A percentile compares a stretch with the other conserved stretches of the same genome.
Evolutionary conservation across 345 rosid species (phyloP).

Genomic region (Salix viminalis): DNA sequence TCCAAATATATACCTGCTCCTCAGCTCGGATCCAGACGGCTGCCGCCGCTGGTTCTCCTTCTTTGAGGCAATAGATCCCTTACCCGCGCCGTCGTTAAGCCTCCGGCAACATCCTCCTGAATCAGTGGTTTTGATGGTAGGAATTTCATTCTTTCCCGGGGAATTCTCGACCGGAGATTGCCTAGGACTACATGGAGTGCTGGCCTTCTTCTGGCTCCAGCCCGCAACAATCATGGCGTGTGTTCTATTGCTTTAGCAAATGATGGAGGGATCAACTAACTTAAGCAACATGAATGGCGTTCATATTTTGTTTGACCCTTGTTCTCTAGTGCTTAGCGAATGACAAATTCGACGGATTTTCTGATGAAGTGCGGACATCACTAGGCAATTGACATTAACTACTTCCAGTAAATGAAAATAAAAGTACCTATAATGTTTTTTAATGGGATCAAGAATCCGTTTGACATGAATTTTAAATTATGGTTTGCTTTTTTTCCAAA

Average conservation of each 20-base stretch:
- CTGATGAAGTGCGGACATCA: neutral
- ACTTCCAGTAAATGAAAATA: too few relatives aligned
- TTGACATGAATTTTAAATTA: too few relatives aligned
- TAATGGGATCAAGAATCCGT: too few relatives aligned
- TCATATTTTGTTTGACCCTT: neutral
- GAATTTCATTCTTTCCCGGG: neutral
- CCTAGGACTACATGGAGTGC: neutral
- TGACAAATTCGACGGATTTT: constrained; percentile 21
- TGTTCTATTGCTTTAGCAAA: neutral
- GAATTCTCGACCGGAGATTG: constrained; percentile 11
- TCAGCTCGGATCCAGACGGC: constrained; percentile 19
- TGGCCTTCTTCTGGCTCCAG: constrained; percentile 8
- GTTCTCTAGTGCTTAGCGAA: neutral
- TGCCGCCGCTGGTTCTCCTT: constrained; percentile 4
- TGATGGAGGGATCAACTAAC: too few relatives aligned
- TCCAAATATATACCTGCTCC: constrained; percentile 27
- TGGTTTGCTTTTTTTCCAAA: too few relatives aligned
- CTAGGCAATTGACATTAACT: neutral
- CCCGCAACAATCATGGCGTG: constrained; percentile 18
- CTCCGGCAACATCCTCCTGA: constrained; percentile 14
- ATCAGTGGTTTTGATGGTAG: neutral
- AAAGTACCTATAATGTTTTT: too few relatives aligned
- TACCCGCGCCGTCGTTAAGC: constrained; percentile 21
- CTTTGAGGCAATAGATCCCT: constrained; percentile 18
- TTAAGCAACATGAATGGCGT: neutral